Base-by-base conservation (phyloP, 305 asterid species). In the Fraxinus nigra region DNA sequence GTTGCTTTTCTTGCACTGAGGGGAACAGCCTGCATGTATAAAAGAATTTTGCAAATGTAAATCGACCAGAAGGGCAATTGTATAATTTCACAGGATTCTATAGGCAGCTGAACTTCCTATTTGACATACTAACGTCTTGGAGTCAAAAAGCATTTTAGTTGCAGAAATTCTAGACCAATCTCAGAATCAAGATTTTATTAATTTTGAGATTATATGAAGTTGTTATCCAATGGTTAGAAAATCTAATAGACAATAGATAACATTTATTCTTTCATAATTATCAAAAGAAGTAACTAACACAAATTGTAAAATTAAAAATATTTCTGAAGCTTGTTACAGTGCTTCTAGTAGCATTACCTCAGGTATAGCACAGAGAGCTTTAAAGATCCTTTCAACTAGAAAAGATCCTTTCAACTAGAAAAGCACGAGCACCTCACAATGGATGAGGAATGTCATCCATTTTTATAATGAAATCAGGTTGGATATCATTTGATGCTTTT, bases 1-100 rank as follows among this genome's bases (percentile, higher is more conserved):
- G 91, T 85, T 78, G 96, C 90, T 88, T 95, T 97, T 89, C 98
- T 90, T 79, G 97, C 89, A 85, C 97, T 92, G 81, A 93, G 92
- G 82, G 98, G 98, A 72, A 97, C 99, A 54, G 94, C 98, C 99
- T 97, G 91, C 86, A 88, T 65, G 46, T 72, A 72, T 34, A 70
- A 70, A 65, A 30, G 24, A 70, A 14, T 32, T 32, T 70, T 70
- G 40, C 30, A 70, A n/a, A 70, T 70, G 75, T 72, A 37, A 72
- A 72, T 16, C 26, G 37, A 33, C 22, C 11, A 72, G 43, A 72
- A n/a, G 6, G 43, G 46, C 26, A 72, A 32, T 34, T 32, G 13
- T n/a, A 32, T 32, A 33, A 72, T 33, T 72, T 72, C 46, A n/a
- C 76, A 72, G 76, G 76, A 33, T 14, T 14, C 46, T 33, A 33